Conservation (phyloP, 805 yeast genomes). For the Saturnispora sekii region DNA sequence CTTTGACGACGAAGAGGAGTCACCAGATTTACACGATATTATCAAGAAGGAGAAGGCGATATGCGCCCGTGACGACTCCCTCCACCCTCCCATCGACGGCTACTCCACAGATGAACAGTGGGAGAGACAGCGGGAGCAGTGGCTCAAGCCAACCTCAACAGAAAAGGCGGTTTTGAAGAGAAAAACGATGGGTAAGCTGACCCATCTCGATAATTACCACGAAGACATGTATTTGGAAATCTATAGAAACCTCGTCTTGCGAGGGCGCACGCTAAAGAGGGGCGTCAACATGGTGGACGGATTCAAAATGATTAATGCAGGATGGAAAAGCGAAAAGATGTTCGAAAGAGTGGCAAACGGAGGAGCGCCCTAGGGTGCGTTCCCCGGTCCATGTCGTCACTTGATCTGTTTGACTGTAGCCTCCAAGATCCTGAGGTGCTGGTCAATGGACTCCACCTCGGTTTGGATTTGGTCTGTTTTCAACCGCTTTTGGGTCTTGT, state of each 20-base stretch:
- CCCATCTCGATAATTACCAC: conserved; percentile 19
- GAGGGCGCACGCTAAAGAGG: conserved; percentile 53
- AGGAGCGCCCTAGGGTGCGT: conserved; percentile 9
- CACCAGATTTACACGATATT: not conserved
- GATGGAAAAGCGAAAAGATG: conserved; percentile 73
- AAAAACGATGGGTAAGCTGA: conserved; percentile 22
- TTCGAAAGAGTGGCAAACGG: conserved; percentile 32
- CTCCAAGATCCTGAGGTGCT: conserved; percentile 63
- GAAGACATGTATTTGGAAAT: conserved; percentile 43
- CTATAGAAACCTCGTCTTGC: conserved; percentile 60
- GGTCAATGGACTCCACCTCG: conserved; percentile 62
- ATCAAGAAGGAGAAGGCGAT: conserved; percentile 1
- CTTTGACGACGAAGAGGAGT: conserved; percentile 26
- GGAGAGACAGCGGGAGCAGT: conserved; percentile 56
- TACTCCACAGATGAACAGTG: conserved; percentile 28
- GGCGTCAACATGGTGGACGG: conserved; percentile 72
- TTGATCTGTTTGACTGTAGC: conserved; percentile 31
- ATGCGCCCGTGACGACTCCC: too few relatives aligned
- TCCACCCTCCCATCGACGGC: too few relatives aligned
- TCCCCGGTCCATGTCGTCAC: conserved; percentile 3
- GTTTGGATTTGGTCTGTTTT: conserved; percentile 30
- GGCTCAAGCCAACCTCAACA: conserved; percentile 40
- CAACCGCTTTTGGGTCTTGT: conserved; percentile 10
- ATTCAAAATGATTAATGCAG: conserved; percentile 61
- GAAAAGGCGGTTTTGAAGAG: not conserved